phyloP scores from a whole-genome alignment of 352 stramenopile genomes.

The Pythium folliculosum region DNA sequence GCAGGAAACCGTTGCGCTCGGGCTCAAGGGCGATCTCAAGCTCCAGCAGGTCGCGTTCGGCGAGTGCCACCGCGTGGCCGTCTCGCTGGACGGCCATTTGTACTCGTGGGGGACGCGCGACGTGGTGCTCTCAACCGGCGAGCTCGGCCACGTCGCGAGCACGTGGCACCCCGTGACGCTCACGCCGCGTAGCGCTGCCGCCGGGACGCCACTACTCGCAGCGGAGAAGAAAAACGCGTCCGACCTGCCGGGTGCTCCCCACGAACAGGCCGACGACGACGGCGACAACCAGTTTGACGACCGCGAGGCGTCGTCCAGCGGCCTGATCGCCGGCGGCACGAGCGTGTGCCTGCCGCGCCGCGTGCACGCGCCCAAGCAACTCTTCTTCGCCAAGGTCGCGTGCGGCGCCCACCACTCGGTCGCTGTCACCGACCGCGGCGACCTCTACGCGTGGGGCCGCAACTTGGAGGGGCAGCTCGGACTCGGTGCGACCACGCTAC shows the following conservation, averaged over 20 bases:
- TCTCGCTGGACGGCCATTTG: conserved; percentile 63
- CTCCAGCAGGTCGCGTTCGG: conserved; percentile 58
- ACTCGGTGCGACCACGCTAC: conserved; percentile 39
- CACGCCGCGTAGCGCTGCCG: conserved; percentile 8
- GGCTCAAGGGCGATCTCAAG: conserved; percentile 44
- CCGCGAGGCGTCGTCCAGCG: neutral
- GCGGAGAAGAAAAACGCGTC: neutral
- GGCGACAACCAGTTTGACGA: conserved; percentile 7
- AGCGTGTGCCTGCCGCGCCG: conserved; percentile 33
- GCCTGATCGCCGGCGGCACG: neutral
- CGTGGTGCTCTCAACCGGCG: conserved; percentile 31
- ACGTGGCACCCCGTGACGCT: conserved; percentile 14
- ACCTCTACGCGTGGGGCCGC: conserved; percentile 89
- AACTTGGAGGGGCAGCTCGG: conserved; percentile 89
- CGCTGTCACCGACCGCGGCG: conserved; percentile 73
- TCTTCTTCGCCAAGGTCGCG: conserved; percentile 60
- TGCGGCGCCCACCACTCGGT: conserved; percentile 75
- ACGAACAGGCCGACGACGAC: neutral
- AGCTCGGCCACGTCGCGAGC: conserved; percentile 42
- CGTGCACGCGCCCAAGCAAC: conserved; percentile 43
- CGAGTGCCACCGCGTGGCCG: conserved; percentile 51
- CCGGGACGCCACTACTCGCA: neutral
- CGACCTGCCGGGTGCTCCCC: neutral
- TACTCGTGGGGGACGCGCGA: conserved; percentile 60
- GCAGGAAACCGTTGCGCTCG: conserved; percentile 36